Evolutionary conservation across 306 rosid genomes (phyloP), one percentile per base, ranked within the genome.

Genomic region (Argentina anserina): DNA sequence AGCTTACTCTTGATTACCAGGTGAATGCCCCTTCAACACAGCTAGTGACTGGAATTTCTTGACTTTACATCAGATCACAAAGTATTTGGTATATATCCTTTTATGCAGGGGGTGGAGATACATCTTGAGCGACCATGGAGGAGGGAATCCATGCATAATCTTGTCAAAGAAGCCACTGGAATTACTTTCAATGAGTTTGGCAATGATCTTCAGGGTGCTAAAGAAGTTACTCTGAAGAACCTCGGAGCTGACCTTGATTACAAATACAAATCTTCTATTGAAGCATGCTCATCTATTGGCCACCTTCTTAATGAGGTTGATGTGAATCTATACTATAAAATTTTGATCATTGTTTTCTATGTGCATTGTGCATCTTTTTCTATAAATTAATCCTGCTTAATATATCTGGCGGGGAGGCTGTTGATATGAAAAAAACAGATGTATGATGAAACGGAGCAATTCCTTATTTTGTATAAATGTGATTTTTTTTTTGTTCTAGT

Each of bases 91-190:
- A 72, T 37, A 69, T 79, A 71, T 67, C 75, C 28, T 59, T 59
- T 29, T 41, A 21, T 84, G 75, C 76, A 94, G 99, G 97, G 99
- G 66, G 82, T 75, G 11, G 92, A 91, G 81, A 91, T 94, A 89
- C 80, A 87, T 78, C 82, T 94, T 55, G 93, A 89, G 82, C 86
- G 86, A 53, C 99, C 97, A 8, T 94, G 97, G 99, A 91, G 90
- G 86, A 86, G 96, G 84, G 96, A 89, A 83, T 86, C 97, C 62
- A 94, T 94, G 99, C 96, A 94, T 88, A 87, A 83, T 82, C 97
- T 94, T 69, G 99, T 94, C 67, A 88, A 94, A 84, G 97, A 91
- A 86, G 52, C 78, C 79, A 69, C 95, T 11, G 95, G 91, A 52
- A 75, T 91, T 52, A 86, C 87, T 89, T 88, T 91, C 78, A 75